phyloP scores from a whole-genome alignment of 2,329 filamentous ascomycete genomes.

The Ceratocystis destructans region DNA sequence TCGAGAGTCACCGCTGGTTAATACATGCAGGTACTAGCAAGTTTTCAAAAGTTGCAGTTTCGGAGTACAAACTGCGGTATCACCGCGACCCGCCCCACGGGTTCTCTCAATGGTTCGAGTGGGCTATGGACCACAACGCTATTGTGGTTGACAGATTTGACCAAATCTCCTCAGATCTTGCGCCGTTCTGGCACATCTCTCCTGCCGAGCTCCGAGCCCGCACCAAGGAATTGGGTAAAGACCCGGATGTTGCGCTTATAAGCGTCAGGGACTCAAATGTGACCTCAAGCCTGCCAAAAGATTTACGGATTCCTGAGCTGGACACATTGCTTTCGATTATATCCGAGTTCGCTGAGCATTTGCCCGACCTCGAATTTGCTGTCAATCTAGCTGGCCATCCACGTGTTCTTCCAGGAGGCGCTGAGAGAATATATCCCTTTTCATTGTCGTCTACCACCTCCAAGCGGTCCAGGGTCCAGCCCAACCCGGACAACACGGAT shows the following conservation, averaged over 20 bases:
- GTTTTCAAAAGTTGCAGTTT: slow-evolving; percentile 34
- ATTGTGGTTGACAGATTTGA: slow-evolving; percentile 68
- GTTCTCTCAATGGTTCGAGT: slow-evolving; percentile 76
- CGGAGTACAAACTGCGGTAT: slow-evolving; percentile 38
- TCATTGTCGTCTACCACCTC: not conserved
- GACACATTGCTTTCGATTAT: slow-evolving; percentile 51
- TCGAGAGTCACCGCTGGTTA: slow-evolving; percentile 38
- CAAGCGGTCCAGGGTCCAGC: not conserved
- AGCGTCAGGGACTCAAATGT: slow-evolving; percentile 53
- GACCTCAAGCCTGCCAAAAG: slow-evolving; percentile 20
- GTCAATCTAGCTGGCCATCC: slow-evolving; percentile 71
- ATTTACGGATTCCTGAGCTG: slow-evolving; percentile 28
- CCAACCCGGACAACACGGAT: not conserved
- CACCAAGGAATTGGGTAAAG: slow-evolving; percentile 29
- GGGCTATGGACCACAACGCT: slow-evolving; percentile 54
- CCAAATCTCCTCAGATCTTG: slow-evolving; percentile 59
- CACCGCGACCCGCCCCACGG: slow-evolving; percentile 61
- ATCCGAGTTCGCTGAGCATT: slow-evolving; percentile 51
- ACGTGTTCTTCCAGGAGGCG: slow-evolving; percentile 38
- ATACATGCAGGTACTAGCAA: slow-evolving; percentile 34
- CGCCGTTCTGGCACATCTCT: slow-evolving; percentile 63
- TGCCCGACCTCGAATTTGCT: slow-evolving; percentile 73
- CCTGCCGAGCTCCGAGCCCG: slow-evolving; percentile 54
- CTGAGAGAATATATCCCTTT: not conserved
- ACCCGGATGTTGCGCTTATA: slow-evolving; percentile 35